Conservation (phyloP, 139 green algal genomes). For the Nannochloris sp. region DNA sequence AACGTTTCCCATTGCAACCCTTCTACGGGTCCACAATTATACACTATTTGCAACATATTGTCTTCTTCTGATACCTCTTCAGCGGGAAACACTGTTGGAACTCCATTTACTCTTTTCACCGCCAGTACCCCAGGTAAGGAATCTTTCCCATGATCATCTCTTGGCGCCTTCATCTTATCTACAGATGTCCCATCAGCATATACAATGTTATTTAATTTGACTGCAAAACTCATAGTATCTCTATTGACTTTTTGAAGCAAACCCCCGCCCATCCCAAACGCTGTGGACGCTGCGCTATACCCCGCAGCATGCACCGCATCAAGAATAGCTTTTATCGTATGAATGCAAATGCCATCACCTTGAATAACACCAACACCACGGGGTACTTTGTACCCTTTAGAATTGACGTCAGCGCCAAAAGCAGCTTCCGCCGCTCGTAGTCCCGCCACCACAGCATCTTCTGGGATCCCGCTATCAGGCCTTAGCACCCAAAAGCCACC, state of each 20-base stretch:
- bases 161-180: constrained; percentile 81
- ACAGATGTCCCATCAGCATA: constrained; percentile 50
- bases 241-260: constrained; percentile 84
- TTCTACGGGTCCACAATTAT: constrained; percentile 57
- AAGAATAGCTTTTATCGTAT: constrained; percentile 53
- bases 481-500: constrained; percentile 81
- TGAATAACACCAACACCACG: constrained; percentile 76
- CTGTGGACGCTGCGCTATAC: constrained; percentile 67
- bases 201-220: constrained; percentile 81
- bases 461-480: constrained; percentile 80
- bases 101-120: constrained; percentile 63
- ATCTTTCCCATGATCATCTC: constrained; percentile 55
- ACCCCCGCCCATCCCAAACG: constrained; percentile 89
- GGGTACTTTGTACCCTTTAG: constrained; percentile 70
- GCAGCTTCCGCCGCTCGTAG: constrained; percentile 48
- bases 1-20: constrained; percentile 63
- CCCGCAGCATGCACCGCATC: constrained; percentile 52
- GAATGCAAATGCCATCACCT: constrained; percentile 70
- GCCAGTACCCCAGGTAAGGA: constrained; percentile 70
- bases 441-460: constrained; percentile 60
- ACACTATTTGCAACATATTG: constrained; percentile 65
- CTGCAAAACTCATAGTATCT: constrained; percentile 88
- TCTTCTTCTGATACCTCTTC: constrained; percentile 57
- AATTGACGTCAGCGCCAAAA: constrained; percentile 53
- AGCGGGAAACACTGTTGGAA: constrained; percentile 72